Percentiles rank a stretch among this genome's conserved stretches.
phyloP scores from a whole-genome alignment of 148 eudicot genomes.

The Gaultheria prostrata region DNA sequence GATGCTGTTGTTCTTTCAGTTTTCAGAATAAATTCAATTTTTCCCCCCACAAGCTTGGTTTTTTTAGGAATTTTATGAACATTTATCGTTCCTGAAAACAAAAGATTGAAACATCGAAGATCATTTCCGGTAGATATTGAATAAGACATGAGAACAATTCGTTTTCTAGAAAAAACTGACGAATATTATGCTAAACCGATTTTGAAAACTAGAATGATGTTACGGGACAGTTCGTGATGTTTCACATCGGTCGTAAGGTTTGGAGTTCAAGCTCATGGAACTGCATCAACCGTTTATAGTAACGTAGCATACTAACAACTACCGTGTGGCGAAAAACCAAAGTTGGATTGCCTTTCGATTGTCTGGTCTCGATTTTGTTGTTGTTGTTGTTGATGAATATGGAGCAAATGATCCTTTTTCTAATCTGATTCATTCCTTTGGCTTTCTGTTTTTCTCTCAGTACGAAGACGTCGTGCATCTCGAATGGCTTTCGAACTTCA shows the following conservation, averaged over 20 bases:
- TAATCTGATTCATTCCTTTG: neutral
- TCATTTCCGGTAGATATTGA: too few species aligned
- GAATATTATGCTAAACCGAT: too few species aligned
- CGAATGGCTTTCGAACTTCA: conserved; percentile 90
- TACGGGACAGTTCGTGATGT: too few species aligned
- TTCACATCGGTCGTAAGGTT: too few species aligned
- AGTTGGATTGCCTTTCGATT: neutral
- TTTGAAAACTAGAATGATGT: too few species aligned
- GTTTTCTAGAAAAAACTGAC: too few species aligned
- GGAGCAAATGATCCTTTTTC: neutral
- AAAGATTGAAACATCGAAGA: neutral
- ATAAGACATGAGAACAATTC: too few species aligned
- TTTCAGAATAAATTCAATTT: neutral
- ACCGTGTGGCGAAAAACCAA: too few species aligned
- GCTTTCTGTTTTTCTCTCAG: conserved; percentile 28
- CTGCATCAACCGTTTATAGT: too few species aligned
- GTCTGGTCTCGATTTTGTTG: neutral
- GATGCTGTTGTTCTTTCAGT: neutral
- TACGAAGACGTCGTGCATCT: conserved; percentile 85
- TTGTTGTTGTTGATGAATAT: neutral
- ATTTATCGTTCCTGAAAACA: neutral
- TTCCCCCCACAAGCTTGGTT: neutral
- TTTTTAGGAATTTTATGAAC: neutral
- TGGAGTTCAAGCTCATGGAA: neutral
- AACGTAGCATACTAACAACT: too few species aligned